These are phyloP conservation scores for Colletotrichum sp. DNA, from an alignment of 2,329 filamentous ascomycete genomes.

Conservation along the genomic window DNA sequence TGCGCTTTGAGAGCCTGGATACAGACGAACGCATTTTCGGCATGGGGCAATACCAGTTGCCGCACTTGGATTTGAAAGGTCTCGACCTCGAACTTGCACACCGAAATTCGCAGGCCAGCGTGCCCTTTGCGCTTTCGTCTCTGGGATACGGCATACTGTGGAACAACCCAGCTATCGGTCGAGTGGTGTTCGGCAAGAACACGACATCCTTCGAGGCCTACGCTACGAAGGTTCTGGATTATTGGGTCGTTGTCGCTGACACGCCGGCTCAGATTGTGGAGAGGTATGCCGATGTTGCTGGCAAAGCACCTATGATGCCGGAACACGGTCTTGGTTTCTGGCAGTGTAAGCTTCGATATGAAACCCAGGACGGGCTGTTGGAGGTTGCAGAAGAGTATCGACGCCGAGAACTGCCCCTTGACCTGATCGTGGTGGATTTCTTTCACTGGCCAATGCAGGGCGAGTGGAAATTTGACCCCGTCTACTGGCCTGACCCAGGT, in stretches of 20 bases:
- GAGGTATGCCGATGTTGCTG: constrained; percentile 57
- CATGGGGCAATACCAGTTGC: constrained; percentile 71
- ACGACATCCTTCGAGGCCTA: constrained; percentile 62
- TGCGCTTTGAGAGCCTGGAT: constrained; percentile 58
- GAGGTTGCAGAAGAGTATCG: constrained; percentile 61
- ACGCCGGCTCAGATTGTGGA: constrained; percentile 56
- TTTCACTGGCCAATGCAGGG: constrained; percentile 70
- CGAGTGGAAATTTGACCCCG: constrained; percentile 70
- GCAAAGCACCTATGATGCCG: constrained; percentile 66
- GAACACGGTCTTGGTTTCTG: constrained; percentile 69
- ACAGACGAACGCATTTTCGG: constrained; percentile 62
- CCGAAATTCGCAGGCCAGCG: constrained; percentile 65
- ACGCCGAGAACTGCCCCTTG: constrained; percentile 55
- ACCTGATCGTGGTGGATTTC: constrained; percentile 67
- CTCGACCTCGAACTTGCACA: constrained; percentile 65
- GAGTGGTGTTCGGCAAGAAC: constrained; percentile 62
- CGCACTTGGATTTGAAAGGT: constrained; percentile 62
- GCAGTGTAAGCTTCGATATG: constrained; percentile 69
- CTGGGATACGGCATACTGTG: constrained; percentile 64
- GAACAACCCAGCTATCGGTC: constrained; percentile 65
- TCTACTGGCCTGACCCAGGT: constrained; percentile 66
- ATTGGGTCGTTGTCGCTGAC: constrained; percentile 63
- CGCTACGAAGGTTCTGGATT: constrained; percentile 60
- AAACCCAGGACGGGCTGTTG: constrained; percentile 65
- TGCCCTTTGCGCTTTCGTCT: constrained; percentile 63